Conservation (phyloP, 305 asterid species). For the Plantago lanceolata region DNA sequence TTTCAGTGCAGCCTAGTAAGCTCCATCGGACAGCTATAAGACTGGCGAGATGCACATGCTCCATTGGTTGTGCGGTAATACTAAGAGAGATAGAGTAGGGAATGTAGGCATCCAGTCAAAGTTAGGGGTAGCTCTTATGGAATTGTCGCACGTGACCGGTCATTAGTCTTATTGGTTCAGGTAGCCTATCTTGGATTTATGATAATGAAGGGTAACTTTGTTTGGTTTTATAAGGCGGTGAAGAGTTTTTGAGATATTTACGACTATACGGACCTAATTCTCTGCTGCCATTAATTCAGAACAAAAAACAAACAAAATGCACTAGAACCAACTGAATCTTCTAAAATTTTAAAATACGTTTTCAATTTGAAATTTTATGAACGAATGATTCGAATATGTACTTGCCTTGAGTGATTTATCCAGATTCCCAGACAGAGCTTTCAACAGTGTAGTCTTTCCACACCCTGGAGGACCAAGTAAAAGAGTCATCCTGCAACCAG, state of each 20-base stretch:
- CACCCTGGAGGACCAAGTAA: slow-evolving; percentile 76
- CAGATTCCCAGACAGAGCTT: slow-evolving; percentile 61
- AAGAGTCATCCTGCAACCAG: slow-evolving; percentile 51
- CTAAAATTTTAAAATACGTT: too few species aligned
- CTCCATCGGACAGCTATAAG: too few species aligned
- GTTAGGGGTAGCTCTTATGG: too few species aligned
- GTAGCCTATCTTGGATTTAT: too few species aligned
- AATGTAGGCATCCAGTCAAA: too few species aligned
- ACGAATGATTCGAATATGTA: neutral
- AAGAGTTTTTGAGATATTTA: neutral
- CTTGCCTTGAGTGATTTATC: slow-evolving; percentile 46
- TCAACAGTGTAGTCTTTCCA: slow-evolving; percentile 61
- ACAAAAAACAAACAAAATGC: neutral
- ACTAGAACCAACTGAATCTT: neutral
- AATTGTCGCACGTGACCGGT: too few species aligned
- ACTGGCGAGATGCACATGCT: too few species aligned
- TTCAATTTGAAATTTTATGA: neutral
- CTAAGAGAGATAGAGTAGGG: too few species aligned
- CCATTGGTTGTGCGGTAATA: too few species aligned
- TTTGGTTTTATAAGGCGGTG: neutral
- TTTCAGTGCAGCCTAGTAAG: too few species aligned
- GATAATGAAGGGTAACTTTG: too few species aligned
- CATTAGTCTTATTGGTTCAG: too few species aligned
- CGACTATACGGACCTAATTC: neutral
- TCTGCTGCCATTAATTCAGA: neutral